Evolutionary conservation across 176 grass and related monocot species (phyloP), one percentile per base, ranked within the genome.

Genomic region (Carex kokanica): DNA sequence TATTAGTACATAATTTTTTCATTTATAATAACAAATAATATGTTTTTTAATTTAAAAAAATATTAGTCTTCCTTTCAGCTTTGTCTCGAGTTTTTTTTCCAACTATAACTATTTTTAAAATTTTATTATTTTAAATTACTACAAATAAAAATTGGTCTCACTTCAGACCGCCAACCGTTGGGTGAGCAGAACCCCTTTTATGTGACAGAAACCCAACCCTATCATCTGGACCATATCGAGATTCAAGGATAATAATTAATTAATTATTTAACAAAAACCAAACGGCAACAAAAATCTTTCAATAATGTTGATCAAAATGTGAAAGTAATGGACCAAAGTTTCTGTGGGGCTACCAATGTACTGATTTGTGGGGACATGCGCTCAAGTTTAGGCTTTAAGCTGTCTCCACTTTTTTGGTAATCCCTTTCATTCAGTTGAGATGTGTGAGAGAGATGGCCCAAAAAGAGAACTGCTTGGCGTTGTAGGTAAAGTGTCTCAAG

Each of bases 141-240:
- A 45, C 43, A 45, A 49, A 49, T 49, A 2, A 49, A 49, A 49
- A 2, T 2, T 49, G 0, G 10, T 49, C 9, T 11, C 20, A 61
- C 24, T 61, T 61, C 18, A 61, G 59, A 61, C 20, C 20, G 47
- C 72, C 72, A 75, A 75, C 72, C 49, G 47, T 54, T 75, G 72
- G 71, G 71, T 74, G 71, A 74, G 21, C 71, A 52, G 71, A 74
- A 25, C 45, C 43, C 15, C n/a, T n/a, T n/a, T n/a, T n/a, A n/a
- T n/a, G n/a, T n/a, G n/a, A n/a, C n/a, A n/a, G n/a, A n/a, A n/a
- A n/a, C n/a, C n/a, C n/a, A n/a, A n/a, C n/a, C 27, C 45, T 17
- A 75, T 75, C 72, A 75, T 68, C 6, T 68, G n/a, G 18, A 71
- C 16, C 38, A 45, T 5, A 45, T 72, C 38, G 23, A 16, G 29